Evolutionary conservation across 768 basidiomycete species (phyloP).

Genomic region (Lentinula aciculospora): DNA sequence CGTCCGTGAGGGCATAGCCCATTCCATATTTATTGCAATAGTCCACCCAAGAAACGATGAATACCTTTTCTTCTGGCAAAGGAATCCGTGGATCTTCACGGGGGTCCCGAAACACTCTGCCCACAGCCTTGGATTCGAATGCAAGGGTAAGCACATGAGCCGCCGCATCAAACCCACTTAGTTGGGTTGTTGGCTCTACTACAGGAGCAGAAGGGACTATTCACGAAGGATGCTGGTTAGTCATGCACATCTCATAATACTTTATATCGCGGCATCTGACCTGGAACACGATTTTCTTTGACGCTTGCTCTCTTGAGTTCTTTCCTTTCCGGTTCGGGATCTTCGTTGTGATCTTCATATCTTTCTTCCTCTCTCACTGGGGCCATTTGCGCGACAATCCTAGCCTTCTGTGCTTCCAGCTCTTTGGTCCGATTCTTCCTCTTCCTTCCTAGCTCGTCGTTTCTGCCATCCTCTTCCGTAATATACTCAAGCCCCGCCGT

Average conservation of each 20-base stretch:
- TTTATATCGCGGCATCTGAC: neutral
- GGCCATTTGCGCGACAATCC: slow-evolving; percentile 93
- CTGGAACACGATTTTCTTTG: slow-evolving; percentile 9
- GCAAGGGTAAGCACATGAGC: slow-evolving; percentile 45
- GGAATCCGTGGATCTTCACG: slow-evolving; percentile 38
- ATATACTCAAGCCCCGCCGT: slow-evolving; percentile 39
- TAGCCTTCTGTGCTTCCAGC: slow-evolving; percentile 85
- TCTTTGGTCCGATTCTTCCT: slow-evolving; percentile 50
- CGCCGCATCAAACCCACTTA: slow-evolving; percentile 66
- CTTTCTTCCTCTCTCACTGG: slow-evolving; percentile 41
- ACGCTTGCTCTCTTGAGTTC: slow-evolving; percentile 12
- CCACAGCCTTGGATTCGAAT: slow-evolving; percentile 61
- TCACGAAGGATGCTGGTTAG: neutral
- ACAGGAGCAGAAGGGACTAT: neutral
- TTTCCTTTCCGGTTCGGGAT: slow-evolving; percentile 22
- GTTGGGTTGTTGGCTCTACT: slow-evolving; percentile 20
- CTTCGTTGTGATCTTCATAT: slow-evolving; percentile 29
- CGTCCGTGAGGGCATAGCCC: slow-evolving; percentile 96
- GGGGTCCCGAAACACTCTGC: slow-evolving; percentile 64
- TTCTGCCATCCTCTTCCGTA: slow-evolving; percentile 32
- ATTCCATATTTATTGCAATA: slow-evolving; percentile 99
- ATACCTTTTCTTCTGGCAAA: slow-evolving; percentile 68
- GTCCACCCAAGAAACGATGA: slow-evolving; percentile 98
- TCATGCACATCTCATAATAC: neutral
- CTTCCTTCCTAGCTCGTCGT: slow-evolving; percentile 32